Percentiles rank a stretch among this genome's conserved stretches.
These are phyloP conservation scores for Fusarium incarnatum DNA, from an alignment of 2,329 filamentous ascomycete genomes.

Conservation along the genomic window DNA sequence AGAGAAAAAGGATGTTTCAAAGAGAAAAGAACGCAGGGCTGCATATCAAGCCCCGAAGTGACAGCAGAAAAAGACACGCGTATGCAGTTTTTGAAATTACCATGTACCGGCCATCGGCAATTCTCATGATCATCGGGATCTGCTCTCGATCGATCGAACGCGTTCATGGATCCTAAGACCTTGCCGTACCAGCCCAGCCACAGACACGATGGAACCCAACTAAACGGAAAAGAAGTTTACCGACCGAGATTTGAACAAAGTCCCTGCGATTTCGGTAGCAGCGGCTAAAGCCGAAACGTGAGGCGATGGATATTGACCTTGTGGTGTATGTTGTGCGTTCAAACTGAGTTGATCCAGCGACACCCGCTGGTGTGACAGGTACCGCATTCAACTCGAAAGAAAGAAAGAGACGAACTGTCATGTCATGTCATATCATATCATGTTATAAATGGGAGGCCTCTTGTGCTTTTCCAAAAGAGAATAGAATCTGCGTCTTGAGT, in stretches of 20 bases:
- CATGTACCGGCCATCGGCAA: slow-evolving; percentile 12
- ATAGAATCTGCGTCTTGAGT: neutral
- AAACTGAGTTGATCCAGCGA: neutral
- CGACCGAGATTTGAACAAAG: slow-evolving; percentile 5
- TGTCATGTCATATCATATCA: neutral
- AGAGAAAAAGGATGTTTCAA: slow-evolving; percentile 4
- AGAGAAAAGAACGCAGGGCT: slow-evolving; percentile 3
- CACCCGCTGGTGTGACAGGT: neutral
- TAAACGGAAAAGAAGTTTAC: slow-evolving; percentile 12
- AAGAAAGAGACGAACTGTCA: neutral
- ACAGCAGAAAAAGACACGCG: neutral
- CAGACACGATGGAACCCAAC: slow-evolving; percentile 6
- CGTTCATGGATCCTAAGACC: slow-evolving; percentile 7
- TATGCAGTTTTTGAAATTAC: slow-evolving; percentile 14
- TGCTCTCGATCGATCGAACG: slow-evolving; percentile 26
- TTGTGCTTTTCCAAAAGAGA: neutral
- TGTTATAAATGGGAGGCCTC: slow-evolving; percentile 18
- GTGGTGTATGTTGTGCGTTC: neutral
- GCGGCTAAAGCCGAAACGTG: slow-evolving; percentile 5
- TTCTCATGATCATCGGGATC: slow-evolving; percentile 25
- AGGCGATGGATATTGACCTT: neutral
- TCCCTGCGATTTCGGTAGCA: neutral
- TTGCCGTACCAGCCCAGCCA: neutral
- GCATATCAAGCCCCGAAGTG: neutral
- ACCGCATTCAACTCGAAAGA: neutral